These are phyloP conservation scores for Trichoderma aggressivum DNA, from an alignment of 2,329 filamentous ascomycete species.

Conservation along the genomic window DNA sequence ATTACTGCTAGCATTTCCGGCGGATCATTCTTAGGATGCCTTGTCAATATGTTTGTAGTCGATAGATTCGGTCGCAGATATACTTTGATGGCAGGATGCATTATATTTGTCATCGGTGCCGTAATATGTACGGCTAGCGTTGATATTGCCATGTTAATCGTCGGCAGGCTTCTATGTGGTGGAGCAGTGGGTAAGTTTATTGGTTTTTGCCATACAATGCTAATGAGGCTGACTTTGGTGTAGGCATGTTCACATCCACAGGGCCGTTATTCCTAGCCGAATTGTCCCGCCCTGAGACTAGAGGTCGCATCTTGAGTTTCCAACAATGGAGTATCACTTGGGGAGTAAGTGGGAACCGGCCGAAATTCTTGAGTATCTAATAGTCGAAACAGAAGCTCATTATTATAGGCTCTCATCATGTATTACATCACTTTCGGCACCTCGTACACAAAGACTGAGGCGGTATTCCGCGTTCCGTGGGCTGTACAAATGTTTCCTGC, in stretches of 20 bases:
- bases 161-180: slow-evolving; percentile 2
- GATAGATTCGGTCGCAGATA: background rate
- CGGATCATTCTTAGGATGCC: slow-evolving; percentile 6
- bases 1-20: slow-evolving; percentile 5
- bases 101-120: background rate
- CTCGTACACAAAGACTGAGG: background rate
- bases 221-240: background rate
- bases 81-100: background rate
- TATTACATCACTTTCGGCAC: slow-evolving; percentile 9
- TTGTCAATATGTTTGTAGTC: background rate
- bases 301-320: slow-evolving; percentile 1
- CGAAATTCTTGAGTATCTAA: background rate
- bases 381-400: background rate
- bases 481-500: slow-evolving; percentile 5
- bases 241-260: background rate
- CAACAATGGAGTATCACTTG: slow-evolving; percentile 12
- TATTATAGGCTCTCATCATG: background rate
- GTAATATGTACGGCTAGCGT: slow-evolving; percentile 6
- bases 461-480: background rate
- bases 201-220: background rate
- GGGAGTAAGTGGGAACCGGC: background rate
- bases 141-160: slow-evolving; percentile 7
- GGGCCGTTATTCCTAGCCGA: background rate
- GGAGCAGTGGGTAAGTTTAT: background rate
- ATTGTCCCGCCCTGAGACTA: background rate